These are phyloP conservation scores for Termitomyces sp. DNA, from an alignment of 768 basidiomycete species.

Conservation along the genomic window DNA sequence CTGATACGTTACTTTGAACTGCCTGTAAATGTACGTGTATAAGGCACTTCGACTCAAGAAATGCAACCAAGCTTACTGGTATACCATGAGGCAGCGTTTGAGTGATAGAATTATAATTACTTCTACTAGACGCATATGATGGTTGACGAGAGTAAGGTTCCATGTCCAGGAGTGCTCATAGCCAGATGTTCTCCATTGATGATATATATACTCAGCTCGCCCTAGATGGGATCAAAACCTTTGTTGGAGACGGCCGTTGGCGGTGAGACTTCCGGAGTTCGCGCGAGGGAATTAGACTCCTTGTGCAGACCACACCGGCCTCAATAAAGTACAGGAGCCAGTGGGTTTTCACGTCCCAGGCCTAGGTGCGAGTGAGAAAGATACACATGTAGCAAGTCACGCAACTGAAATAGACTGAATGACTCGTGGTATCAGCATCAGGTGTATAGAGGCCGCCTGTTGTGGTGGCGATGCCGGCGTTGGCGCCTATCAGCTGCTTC, in stretches of 20 bases:
- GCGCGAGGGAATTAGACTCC: neutral
- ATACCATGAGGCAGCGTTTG: neutral
- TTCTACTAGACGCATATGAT: neutral
- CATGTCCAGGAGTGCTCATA: neutral
- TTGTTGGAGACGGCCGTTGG: neutral
- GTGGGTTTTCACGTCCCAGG: neutral
- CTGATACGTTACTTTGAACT: slow-evolving; percentile 44
- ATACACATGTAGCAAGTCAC: too few relatives aligned
- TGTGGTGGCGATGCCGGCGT: neutral
- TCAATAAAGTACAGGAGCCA: neutral
- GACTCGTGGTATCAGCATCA: neutral
- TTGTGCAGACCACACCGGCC: neutral
- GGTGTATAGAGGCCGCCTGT: neutral
- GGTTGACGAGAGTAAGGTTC: neutral
- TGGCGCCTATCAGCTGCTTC: neutral
- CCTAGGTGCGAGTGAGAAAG: neutral
- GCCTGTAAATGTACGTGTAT: slow-evolving; percentile 13
- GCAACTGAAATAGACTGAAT: neutral
- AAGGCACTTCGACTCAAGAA: neutral
- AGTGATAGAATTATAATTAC: neutral
- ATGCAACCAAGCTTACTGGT: neutral
- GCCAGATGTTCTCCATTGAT: neutral
- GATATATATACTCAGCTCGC: neutral
- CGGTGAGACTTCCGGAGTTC: too few relatives aligned
- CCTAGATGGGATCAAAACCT: neutral